These are phyloP conservation scores for Schizophyllum amplum DNA, from an alignment of 1,284 basidiomycete genomes.

Conservation along the genomic window DNA sequence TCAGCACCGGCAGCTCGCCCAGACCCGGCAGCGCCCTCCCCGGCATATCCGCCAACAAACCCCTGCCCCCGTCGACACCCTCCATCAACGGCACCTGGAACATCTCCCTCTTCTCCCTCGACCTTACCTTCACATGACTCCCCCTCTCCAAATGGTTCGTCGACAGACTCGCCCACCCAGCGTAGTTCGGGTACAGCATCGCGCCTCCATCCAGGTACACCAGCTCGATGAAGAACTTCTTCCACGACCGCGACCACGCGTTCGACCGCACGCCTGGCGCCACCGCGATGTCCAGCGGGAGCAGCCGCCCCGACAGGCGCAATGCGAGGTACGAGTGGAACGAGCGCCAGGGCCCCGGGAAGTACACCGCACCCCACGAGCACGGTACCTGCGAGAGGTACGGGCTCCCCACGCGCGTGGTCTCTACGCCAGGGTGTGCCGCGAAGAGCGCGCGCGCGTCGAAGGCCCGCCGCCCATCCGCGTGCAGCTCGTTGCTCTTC, in stretches of 20 bases:
- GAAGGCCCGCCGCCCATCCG: slow-evolving; percentile 60
- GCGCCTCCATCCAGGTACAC: slow-evolving; percentile 71
- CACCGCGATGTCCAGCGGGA: slow-evolving; percentile 38
- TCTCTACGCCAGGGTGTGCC: slow-evolving; percentile 18
- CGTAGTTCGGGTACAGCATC: slow-evolving; percentile 83
- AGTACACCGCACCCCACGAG: slow-evolving; percentile 87
- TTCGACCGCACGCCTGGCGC: slow-evolving; percentile 73
- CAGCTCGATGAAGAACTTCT: slow-evolving; percentile 81
- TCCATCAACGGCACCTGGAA: slow-evolving; percentile 66
- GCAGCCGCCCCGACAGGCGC: slow-evolving; percentile 45
- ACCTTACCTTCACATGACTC: slow-evolving; percentile 60
- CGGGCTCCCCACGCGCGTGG: slow-evolving; percentile 45
- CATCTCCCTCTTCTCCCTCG: slow-evolving; percentile 48
- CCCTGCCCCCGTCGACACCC: slow-evolving; percentile 18
- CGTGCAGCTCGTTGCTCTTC: slow-evolving; percentile 66
- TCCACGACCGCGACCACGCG: slow-evolving; percentile 76
- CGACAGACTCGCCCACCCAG: slow-evolving; percentile 60
- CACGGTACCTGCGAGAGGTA: slow-evolving; percentile 81
- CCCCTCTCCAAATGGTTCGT: slow-evolving; percentile 82
- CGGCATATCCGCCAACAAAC: slow-evolving; percentile 41
- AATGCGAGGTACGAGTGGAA: slow-evolving; percentile 69
- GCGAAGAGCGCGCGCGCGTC: slow-evolving; percentile 53
- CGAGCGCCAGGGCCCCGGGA: slow-evolving; percentile 78
- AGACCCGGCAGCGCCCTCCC: slow-evolving; percentile 43
- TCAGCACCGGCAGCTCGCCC: slow-evolving; percentile 52